phyloP scores from a whole-genome alignment of 2,329 filamentous ascomycete genomes.

The Sarocladiaceae sp. region DNA sequence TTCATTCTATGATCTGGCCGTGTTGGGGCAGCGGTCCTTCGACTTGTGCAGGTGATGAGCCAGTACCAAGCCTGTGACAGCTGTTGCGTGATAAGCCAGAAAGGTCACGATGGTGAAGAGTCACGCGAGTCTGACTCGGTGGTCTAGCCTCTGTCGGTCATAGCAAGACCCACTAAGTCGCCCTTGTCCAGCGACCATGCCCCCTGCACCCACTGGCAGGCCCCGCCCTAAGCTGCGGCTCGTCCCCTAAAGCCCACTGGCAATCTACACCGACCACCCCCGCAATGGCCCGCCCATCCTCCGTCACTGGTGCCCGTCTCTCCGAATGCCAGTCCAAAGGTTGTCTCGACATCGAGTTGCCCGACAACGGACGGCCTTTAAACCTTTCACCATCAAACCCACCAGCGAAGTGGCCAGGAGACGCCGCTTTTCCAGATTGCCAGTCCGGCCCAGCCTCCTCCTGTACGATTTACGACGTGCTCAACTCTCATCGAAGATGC shows the following conservation, averaged over 20 bases:
- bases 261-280: not conserved
- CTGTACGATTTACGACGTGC: not conserved
- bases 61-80: not conserved
- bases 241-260: not conserved
- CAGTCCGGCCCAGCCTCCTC: not conserved
- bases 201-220: not conserved
- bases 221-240: not conserved
- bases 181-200: not conserved
- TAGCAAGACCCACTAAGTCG: not conserved
- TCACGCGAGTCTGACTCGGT: not conserved
- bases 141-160: not conserved
- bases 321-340: not conserved
- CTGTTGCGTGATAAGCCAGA: not conserved
- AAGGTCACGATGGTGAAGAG: slow-evolving; percentile 1
- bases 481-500: not conserved
- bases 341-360: not conserved
- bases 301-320: not conserved
- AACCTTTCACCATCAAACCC: not conserved
- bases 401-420: not conserved
- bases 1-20: not conserved
- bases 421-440: not conserved
- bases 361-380: not conserved
- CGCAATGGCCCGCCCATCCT: not conserved
- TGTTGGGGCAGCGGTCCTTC: not conserved
- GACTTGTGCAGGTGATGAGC: not conserved